A percentile compares a stretch with the other conserved stretches of the same genome.
These are phyloP conservation scores for Blastocystis sp. DNA, from an alignment of 352 stramenopile species.

Conservation along the genomic window DNA sequence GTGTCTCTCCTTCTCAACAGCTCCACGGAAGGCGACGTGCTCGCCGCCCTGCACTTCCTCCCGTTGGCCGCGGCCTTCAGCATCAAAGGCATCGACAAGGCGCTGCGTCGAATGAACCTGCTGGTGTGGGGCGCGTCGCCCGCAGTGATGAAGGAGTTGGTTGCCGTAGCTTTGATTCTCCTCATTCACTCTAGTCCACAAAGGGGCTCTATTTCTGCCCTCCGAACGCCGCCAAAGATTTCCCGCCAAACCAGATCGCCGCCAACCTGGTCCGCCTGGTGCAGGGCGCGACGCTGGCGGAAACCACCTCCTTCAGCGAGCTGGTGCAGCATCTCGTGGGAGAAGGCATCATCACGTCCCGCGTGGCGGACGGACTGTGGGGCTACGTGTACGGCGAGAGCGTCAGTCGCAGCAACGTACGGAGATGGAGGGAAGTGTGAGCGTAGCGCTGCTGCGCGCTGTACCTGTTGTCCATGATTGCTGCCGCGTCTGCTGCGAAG, in stretches of 20 bases:
- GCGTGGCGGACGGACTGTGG: conserved; percentile 26
- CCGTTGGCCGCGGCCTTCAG: conserved; percentile 84
- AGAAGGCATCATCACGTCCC: neutral
- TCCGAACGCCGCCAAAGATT: conserved; percentile 69
- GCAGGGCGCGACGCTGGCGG: conserved; percentile 74
- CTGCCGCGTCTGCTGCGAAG: neutral
- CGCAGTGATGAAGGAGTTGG: conserved; percentile 6
- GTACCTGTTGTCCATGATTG: conserved; percentile 39
- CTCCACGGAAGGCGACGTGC: conserved; percentile 83
- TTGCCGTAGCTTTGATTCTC: neutral
- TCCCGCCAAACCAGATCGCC: conserved; percentile 77
- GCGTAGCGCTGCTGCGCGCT: conserved; percentile 13
- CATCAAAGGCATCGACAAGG: conserved; percentile 83
- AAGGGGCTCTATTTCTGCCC: conserved; percentile 33
- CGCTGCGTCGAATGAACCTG: conserved; percentile 86
- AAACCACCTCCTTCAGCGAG: conserved; percentile 78
- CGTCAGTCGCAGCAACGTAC: conserved; percentile 8
- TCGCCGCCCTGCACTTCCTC: conserved; percentile 88
- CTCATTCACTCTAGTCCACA: neutral
- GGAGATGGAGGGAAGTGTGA: neutral
- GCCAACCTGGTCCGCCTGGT: conserved; percentile 76
- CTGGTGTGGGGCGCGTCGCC: conserved; percentile 59
- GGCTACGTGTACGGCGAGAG: conserved; percentile 7
- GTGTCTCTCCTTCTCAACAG: conserved; percentile 83
- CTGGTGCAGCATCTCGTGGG: conserved; percentile 70